Conservation (phyloP, 257 asterid species). For the Osmanthus fragrans region DNA sequence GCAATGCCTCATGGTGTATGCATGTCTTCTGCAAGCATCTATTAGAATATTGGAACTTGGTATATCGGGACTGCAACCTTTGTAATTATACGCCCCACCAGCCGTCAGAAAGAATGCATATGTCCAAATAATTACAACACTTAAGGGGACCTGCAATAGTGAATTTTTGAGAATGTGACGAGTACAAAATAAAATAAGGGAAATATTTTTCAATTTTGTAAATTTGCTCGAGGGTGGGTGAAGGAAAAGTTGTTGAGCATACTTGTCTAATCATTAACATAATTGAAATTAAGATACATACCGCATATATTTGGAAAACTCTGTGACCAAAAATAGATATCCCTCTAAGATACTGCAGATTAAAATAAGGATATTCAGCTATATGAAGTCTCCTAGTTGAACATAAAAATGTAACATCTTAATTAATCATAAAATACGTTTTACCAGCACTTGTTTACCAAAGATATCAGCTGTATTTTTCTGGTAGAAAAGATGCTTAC, state of each 20-base stretch:
- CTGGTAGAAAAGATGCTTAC: slow-evolving; percentile 43
- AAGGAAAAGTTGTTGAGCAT: not conserved
- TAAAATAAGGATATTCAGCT: not conserved
- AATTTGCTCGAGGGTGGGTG: not conserved
- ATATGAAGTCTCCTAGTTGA: slow-evolving; percentile 7
- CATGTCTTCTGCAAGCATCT: slow-evolving; percentile 83
- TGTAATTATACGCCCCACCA: slow-evolving; percentile 92
- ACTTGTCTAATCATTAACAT: not conserved
- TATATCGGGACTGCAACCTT: slow-evolving; percentile 81
- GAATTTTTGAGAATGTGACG: slow-evolving; percentile 18
- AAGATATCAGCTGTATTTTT: not conserved
- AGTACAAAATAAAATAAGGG: not conserved
- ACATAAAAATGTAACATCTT: not conserved
- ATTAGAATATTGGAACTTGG: slow-evolving; percentile 88
- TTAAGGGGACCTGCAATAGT: slow-evolving; percentile 80
- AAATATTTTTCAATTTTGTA: not conserved
- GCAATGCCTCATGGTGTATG: slow-evolving; percentile 95
- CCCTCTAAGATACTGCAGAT: slow-evolving; percentile 80
- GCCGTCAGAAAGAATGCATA: slow-evolving; percentile 93
- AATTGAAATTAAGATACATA: slow-evolving; percentile 31
- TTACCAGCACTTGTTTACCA: not conserved
- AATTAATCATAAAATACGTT: not conserved
- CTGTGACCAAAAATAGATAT: slow-evolving; percentile 76
- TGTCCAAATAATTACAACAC: slow-evolving; percentile 86
- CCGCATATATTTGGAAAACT: slow-evolving; percentile 82